Base-by-base conservation (phyloP, 768 basidiomycete species). In the Russula compacta region DNA sequence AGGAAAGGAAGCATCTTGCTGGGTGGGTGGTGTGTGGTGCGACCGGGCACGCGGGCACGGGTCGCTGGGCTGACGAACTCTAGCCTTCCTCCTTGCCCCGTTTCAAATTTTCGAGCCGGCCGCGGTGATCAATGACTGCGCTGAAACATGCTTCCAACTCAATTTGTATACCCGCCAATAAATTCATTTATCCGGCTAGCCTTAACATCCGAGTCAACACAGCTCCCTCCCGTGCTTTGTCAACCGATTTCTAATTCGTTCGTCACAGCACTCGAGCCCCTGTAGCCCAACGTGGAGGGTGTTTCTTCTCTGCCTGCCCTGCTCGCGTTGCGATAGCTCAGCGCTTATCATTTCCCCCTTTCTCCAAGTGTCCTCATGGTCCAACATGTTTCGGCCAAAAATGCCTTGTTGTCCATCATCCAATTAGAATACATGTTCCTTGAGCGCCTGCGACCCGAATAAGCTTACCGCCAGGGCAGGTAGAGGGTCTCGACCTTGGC, bases 21-120 rank as follows among this genome's bases (percentile, higher is more conserved):
- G 17, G 54, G 40, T 47, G 10, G n/a, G n/a, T n/a, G n/a, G n/a
- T n/a, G n/a, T n/a, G n/a, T 15, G 7, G 8, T 17, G 21, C 53
- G 43, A 48, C 33, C 40, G 53, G 33, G 15, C 12, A 12, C 35
- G 2, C 24, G 24, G 24, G 24, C 3, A n/a, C n/a, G n/a, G n/a
- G 40, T 61, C 60, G 60, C 60, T 56, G 60, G 54, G 48, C 9
- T 42, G 38, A 38, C 39, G 53, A 60, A 32, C 24, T 9, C 17
- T 40, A 40, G 47, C 32, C 33, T n/a, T n/a, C n/a, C n/a, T n/a
- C n/a, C 24, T 29, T 29, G 2, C 24, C 29, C 40, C 10, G 21
- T 49, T 58, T 63, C 56, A 58, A 44, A 47, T 46, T 33, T 44
- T 52, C 42, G 51, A 35, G 56, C 56, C 61, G 60, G 43, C 29